These are phyloP conservation scores for Fusarium palustre DNA, from an alignment of 2,329 filamentous ascomycete species.

Conservation along the genomic window DNA sequence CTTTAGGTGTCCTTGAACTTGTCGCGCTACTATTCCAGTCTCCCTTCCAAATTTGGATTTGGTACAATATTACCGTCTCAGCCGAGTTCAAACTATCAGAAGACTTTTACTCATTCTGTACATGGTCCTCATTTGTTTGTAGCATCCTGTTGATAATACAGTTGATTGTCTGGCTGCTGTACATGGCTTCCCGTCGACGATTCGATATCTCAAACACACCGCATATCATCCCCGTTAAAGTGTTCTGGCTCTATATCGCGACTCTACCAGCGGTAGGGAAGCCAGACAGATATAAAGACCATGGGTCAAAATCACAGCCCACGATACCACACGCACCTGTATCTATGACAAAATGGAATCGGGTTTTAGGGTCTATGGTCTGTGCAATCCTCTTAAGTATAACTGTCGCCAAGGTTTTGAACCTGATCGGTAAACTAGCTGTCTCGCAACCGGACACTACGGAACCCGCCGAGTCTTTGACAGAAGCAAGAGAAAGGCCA, in stretches of 20 bases:
- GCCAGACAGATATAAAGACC: neutral
- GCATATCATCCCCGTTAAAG: neutral
- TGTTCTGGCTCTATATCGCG: accelerated
- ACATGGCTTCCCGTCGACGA: neutral
- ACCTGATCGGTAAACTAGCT: neutral
- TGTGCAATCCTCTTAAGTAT: neutral
- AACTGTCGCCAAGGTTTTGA: neutral
- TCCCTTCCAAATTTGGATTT: conserved; percentile 15
- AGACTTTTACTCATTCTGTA: accelerated
- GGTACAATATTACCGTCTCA: neutral
- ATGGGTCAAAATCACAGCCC: neutral
- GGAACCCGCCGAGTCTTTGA: too few species aligned
- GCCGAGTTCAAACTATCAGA: neutral
- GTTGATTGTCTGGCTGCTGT: neutral
- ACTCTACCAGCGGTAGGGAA: neutral
- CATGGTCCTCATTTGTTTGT: accelerated
- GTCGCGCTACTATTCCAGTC: neutral
- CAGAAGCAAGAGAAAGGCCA: neutral
- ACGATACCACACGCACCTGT: neutral
- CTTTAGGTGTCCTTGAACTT: accelerated
- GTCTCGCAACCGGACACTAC: accelerated
- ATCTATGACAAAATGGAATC: neutral
- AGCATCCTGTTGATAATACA: neutral
- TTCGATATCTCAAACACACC: neutral
- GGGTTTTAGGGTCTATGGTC: neutral